These are phyloP conservation scores for Botrytis fabae DNA, from an alignment of 2,329 filamentous ascomycete genomes.

Conservation along the genomic window DNA sequence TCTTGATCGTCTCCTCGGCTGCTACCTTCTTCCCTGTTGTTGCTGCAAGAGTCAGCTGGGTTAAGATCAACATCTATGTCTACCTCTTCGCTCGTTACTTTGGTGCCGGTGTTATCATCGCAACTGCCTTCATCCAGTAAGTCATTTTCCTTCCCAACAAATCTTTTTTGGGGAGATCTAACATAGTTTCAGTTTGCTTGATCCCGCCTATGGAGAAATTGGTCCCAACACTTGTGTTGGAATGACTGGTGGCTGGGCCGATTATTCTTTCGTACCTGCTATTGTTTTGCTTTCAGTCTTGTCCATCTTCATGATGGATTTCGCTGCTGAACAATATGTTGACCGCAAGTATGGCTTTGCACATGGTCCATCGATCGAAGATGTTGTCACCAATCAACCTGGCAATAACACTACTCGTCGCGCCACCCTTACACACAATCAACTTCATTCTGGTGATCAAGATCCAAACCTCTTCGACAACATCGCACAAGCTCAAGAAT, in stretches of 20 bases:
- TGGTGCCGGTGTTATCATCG: constrained; percentile 74
- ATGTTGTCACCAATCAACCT: constrained; percentile 33
- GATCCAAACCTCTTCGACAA: constrained; percentile 35
- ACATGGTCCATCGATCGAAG: constrained; percentile 34
- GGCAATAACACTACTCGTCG: constrained; percentile 15
- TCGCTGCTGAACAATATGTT: constrained; percentile 57
- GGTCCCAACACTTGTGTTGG: constrained; percentile 52
- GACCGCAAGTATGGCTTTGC: constrained; percentile 37
- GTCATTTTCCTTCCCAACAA: constrained; percentile 45
- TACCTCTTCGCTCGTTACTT: constrained; percentile 69
- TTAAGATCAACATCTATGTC: constrained; percentile 61
- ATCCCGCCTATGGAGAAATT: constrained; percentile 47
- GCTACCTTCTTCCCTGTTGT: constrained; percentile 68
- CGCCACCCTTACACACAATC: constrained; percentile 40
- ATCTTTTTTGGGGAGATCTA: not conserved
- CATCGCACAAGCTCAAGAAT: constrained; percentile 31
- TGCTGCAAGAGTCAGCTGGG: constrained; percentile 56
- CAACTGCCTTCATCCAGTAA: constrained; percentile 73
- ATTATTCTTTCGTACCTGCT: constrained; percentile 37
- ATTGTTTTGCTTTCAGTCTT: constrained; percentile 60
- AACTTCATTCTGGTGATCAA: constrained; percentile 46
- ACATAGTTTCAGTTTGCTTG: constrained; percentile 46
- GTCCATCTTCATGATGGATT: constrained; percentile 55
- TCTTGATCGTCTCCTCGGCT: constrained; percentile 60
- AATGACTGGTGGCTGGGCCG: constrained; percentile 50